Evolutionary conservation across 2,329 filamentous ascomycete genomes (phyloP).

Genomic region (Arthroderma sp.): DNA sequence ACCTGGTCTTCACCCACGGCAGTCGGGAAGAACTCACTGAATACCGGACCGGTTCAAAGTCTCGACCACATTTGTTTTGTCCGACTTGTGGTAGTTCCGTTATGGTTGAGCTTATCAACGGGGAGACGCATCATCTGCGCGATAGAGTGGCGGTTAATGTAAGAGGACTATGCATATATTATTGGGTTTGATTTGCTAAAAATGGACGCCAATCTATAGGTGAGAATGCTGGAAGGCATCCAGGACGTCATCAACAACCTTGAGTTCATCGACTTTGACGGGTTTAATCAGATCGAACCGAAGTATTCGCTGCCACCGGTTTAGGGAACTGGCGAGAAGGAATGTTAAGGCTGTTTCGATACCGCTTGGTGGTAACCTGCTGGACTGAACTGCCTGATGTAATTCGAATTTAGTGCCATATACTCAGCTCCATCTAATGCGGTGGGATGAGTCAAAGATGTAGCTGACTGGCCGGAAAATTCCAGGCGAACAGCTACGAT

Average conservation of each 20-base stretch:
- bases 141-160: conserved; percentile 4
- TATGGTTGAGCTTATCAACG: conserved; percentile 3
- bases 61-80: conserved; percentile 3
- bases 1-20: conserved; percentile 2
- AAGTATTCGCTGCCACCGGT: conserved; percentile 1
- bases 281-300: background rate
- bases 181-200: background rate
- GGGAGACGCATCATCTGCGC: background rate
- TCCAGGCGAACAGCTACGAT: too few species aligned
- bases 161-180: background rate
- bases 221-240: conserved; percentile 3
- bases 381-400: too few species aligned
- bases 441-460: too few species aligned
- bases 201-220: background rate
- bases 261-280: background rate
- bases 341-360: too few species aligned
- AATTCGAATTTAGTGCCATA: too few species aligned
- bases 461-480: too few species aligned
- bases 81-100: conserved; percentile 1
- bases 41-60: background rate
- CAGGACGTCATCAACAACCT: conserved; percentile 3
- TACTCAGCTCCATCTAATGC: too few species aligned
- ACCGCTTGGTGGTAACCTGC: too few species aligned
- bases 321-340: background rate
- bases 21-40: conserved; percentile 1